Base-by-base conservation (phyloP, 225 moss, liverwort and hornwort genomes). In the Straminergon stramineum region DNA sequence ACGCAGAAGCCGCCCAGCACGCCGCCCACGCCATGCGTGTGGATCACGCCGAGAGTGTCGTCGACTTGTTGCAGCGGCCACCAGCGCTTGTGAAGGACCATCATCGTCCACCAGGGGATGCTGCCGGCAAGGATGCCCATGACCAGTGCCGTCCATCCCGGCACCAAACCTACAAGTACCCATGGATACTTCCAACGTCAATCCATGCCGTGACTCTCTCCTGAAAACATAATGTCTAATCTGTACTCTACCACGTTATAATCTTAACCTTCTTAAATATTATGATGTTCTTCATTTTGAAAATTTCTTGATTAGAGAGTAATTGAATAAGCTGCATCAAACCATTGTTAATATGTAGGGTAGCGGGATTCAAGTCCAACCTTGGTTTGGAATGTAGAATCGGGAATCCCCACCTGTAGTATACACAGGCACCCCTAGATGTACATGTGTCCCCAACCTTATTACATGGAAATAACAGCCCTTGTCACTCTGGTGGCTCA, bases 61-160 rank as follows among this genome's bases (percentile, higher is more conserved):
- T 92, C 92, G 57, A 93, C 92, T 26, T 61, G 90, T 35, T 92
- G 93, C 57, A 93, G 81, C 35, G 91, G 75, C 91, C 88, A 89
- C 93, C 92, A 93, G 3, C 92, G 88, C 90, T 93, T 93, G 88
- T 91, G 92, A 32, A 93, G 87, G 35, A 92, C 92, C 92, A 93
- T 92, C 93, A 93, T 92, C 32, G 92, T 93, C 91, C 91, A 93
- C 93, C 91, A 93, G 7, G 92, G 93, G 21, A 92, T 57, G 78
- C 92, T 92, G 26, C 92, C 91, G 6, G 92, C 92, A 45, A 92
- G 57, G 7, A 92, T 8, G 39, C 93, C 92, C 92, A 93, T 93
- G 15, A 92, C 39, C 79, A 93, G 52, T 2, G 93, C 92, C 3
- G 86, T 81, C 93, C 92, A 93, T 17, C 91, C 91, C 1, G 91